Base-by-base conservation (phyloP, 2,329 filamentous ascomycete genomes). In the Curvularia sp. region DNA sequence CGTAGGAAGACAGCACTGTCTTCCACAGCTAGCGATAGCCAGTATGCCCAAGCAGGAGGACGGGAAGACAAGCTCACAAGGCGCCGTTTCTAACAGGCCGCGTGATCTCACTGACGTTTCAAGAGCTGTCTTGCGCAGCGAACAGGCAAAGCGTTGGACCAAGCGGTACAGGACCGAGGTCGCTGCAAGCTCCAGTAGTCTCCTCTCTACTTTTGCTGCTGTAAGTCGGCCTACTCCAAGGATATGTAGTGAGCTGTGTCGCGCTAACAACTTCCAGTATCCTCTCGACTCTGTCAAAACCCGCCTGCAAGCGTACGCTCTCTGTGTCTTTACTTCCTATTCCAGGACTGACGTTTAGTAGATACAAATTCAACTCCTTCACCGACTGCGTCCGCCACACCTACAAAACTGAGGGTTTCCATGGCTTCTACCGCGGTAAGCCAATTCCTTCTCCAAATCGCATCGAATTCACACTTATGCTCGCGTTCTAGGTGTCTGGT, bases 231-330 rank as follows among this genome's bases (percentile, higher is more conserved):
- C 39, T 33, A 12, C 41, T 13, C 28, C 1, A 9, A 28, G 5
- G 8, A 5, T 15, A 26, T 1, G 10, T 10, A 1, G n/a, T 7
- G 3, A 18, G 4, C 5, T 18, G 12, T 41, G 20, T 18, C 31
- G 22, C 28, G 54, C 73, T 77, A 44, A 77, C 58, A 54, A 49
- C 49, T 60, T 53, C 22, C 52, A 84, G 81, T 96, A 94, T 74
- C 92, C 92, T 22, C 86, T 96, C 67, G 92, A 96, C 77, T 94
- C 92, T 70, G 89, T 94, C 75, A 96, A 96, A 82, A 93, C 90
- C 55, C 90, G 92, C 72, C 92, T 95, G 87, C 92, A 96, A 81
- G 91, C 90, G 65, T 80, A 77, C 62, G 78, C 66, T 26, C 24
- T 26, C 6, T 26, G 24, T 18, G 18, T 18, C 24, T 26, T 24